Base-by-base conservation (phyloP, 2,329 filamentous ascomycete genomes). In the Botrytis deweyae region DNA sequence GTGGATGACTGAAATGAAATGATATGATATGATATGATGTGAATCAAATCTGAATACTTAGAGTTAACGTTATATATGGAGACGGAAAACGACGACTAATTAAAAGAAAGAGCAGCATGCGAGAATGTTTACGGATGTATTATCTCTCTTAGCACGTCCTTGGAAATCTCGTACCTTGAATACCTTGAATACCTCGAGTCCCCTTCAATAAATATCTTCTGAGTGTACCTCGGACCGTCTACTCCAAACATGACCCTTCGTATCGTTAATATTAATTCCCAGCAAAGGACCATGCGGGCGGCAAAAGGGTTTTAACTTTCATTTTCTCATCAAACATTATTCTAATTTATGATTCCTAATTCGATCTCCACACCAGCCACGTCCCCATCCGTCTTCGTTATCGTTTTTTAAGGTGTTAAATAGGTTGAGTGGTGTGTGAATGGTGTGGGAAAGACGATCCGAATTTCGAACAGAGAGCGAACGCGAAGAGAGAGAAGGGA, bases 11-110 rank as follows among this genome's bases (percentile, higher is more conserved):
- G 33, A 40, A 49, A n/a, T 14, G 49, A 52, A 58, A 58, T 29
- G 52, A 55, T 3, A 55, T 55, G 52, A 58, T 58, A 29, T 62
- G 29, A 33, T 52, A 25, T 66, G 44, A 38, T 25, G 18, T 52
- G 33, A n/a, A 25, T 49, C 36, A n/a, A 12, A 38, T 5, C 22
- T n/a, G 44, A 49, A 55, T 9, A 63, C 14, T 22, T 42, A 63
- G 36, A 20, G 25, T 9, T 4, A 63, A 64, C 62, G 38, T 64
- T 64, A 64, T 64, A 64, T 44, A 64, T 64, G 62, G 62, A 64
- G 62, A 40, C 25, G 4, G 3, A 20, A 64, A 64, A 22, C 62
- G 38, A 64, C 40, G 52, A 52, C 20, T 52, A 66, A 66, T 66
- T 49, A 66, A 66, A 66, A 46, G 42, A 66, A 46, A 29, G 63